Conservation (phyloP, 495 filamentous ascomycete genomes). For the Letharia lupina region DNA sequence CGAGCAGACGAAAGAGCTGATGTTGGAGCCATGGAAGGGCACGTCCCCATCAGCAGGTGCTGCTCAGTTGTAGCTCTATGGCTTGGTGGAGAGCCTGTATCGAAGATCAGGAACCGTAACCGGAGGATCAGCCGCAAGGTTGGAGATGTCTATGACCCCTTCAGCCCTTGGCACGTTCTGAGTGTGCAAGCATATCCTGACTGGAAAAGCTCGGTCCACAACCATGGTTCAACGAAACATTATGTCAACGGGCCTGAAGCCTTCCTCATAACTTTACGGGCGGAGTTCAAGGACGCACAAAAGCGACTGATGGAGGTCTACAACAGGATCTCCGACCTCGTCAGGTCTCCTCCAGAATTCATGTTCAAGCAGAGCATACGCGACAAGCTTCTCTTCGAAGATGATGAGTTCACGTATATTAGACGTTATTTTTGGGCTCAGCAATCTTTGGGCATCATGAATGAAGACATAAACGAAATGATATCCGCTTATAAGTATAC, state of each 20-base stretch:
- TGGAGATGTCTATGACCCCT: constrained; percentile 41
- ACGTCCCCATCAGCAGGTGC: constrained; percentile 44
- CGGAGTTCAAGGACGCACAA: constrained; percentile 45
- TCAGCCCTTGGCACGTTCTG: constrained; percentile 45
- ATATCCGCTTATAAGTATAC: constrained; percentile 38
- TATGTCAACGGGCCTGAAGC: constrained; percentile 48
- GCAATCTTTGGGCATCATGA: constrained; percentile 47
- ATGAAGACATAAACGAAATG: constrained; percentile 47
- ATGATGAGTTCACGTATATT: constrained; percentile 45
- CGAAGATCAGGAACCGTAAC: constrained; percentile 30
- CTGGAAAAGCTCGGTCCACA: constrained; percentile 39
- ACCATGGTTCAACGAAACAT: constrained; percentile 36
- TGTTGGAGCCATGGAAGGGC: constrained; percentile 26
- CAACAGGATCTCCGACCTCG: constrained; percentile 38
- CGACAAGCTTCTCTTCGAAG: constrained; percentile 50
- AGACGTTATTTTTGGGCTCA: constrained; percentile 51
- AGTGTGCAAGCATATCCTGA: constrained; percentile 47
- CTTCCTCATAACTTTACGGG: constrained; percentile 40
- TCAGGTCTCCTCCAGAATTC: constrained; percentile 45
- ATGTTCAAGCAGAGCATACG: constrained; percentile 44
- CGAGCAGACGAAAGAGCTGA: constrained; percentile 30
- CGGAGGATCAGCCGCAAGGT: constrained; percentile 29
- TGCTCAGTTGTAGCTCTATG: constrained; percentile 42
- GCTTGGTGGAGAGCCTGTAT: constrained; percentile 33
- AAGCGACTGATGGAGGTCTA: constrained; percentile 42